These are phyloP conservation scores for Tripterygium wilfordii DNA, from an alignment of 177 flowering plant species.

Conservation along the genomic window DNA sequence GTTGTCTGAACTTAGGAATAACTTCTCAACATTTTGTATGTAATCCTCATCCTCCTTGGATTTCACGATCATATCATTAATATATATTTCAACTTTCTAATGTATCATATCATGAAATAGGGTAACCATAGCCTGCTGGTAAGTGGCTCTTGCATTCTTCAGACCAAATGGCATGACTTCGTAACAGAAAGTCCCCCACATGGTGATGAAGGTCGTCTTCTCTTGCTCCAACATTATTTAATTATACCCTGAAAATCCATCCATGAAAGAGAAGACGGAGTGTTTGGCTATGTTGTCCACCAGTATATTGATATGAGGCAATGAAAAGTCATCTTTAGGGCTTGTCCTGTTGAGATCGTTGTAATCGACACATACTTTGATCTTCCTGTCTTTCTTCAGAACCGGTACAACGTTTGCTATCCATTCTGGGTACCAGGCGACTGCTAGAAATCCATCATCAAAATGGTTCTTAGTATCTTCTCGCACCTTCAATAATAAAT, in stretches of 20 bases:
- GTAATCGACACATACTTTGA: neutral
- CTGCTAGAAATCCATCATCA: neutral
- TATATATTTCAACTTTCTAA: neutral
- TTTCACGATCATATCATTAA: slow-evolving; percentile 1
- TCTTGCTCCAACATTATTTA: neutral
- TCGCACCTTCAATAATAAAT: neutral
- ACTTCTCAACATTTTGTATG: neutral
- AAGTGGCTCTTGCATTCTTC: too few relatives aligned
- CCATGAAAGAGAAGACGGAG: too few relatives aligned
- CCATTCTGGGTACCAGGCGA: neutral
- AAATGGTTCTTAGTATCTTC: neutral
- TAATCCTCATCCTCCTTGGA: too few relatives aligned
- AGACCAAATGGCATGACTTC: too few relatives aligned
- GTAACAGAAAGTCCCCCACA: neutral
- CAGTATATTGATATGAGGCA: neutral
- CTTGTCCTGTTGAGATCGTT: slow-evolving; percentile 4
- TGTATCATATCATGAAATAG: slow-evolving; percentile 3
- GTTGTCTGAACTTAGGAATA: too few relatives aligned
- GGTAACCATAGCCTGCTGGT: too few relatives aligned
- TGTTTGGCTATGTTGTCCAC: neutral
- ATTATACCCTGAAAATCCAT: too few relatives aligned
- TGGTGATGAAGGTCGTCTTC: slow-evolving; percentile 2
- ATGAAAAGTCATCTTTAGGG: slow-evolving; percentile 3
- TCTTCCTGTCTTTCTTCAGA: neutral
- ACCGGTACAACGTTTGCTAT: neutral